Base-by-base conservation (phyloP, 2,329 filamentous ascomycete genomes). In the Aspergillus niger region DNA sequence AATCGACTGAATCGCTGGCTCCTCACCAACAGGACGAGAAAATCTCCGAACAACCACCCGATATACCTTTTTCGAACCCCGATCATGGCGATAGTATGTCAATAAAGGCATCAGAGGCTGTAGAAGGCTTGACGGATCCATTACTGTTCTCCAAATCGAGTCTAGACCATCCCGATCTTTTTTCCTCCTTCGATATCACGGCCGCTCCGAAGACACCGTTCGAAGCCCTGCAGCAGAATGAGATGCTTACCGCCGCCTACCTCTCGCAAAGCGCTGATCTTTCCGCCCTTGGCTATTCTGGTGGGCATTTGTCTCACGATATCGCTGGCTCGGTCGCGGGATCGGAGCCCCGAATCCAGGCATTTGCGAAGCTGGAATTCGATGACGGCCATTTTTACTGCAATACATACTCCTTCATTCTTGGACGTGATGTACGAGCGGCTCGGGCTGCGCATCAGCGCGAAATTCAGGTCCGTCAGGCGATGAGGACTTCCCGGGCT, bases 371-470 rank as follows among this genome's bases (percentile, higher is more conserved):
- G 70, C 79, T 89, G 50, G 83, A 85, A 67, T 88, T 89, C 70
- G 81, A 84, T 55, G 86, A 89, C 74, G 86, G 86, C 56, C 85
- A 86, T 68, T 89, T 86, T 70, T 88, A 87, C 70, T 84, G 88
- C 76, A 86, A 84, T 64, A 88, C 85, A 5, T 85, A 85, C 67
- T 82, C 84, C 30, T 83, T 88, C 59, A 82, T 86, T 54, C 77
- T 89, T n/a, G 86, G 85, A 44, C 83, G 86, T 70, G 86, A 89
- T 73, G 79, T 85, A 51, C 79, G 81, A 62, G 82, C 82, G 6
- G 80, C 79, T 26, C 76, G 79, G 50, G 77, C 78, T 13, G 81
- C 81, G 30, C 75, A 78, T 60, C 77, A 79, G 58, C 73, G 77
- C 65, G 78, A 81, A 63, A 69, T 76, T 52, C 76, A 79, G 66